phyloP scores from a whole-genome alignment of 331 rosid genomes.

The Quercus phellos region DNA sequence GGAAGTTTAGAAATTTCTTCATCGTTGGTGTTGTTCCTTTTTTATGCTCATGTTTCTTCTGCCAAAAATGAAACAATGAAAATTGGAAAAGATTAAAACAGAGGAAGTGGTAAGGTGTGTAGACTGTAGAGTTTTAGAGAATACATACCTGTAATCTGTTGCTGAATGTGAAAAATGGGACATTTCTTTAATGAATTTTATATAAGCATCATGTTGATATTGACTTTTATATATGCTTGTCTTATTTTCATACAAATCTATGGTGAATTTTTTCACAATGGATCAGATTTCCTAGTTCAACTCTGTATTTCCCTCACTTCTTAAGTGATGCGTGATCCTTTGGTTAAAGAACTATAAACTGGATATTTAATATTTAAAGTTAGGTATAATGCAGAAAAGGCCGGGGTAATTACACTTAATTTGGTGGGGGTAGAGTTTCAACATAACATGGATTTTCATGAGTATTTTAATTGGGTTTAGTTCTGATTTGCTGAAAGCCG shows the following conservation, averaged over 20 bases:
- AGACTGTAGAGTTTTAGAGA: too few species aligned
- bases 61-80: too few species aligned
- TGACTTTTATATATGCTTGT: conserved; percentile 8
- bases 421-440: too few species aligned
- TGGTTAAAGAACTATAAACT: conserved; percentile 9
- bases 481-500: too few species aligned
- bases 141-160: too few species aligned
- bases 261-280: conserved; percentile 11
- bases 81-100: too few species aligned
- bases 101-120: too few species aligned
- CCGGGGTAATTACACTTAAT: too few species aligned
- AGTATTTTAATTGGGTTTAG: too few species aligned
- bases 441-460: too few species aligned
- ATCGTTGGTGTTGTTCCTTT: background rate
- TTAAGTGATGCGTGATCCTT: background rate
- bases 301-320: background rate
- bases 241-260: conserved; percentile 6
- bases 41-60: background rate
- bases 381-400: too few species aligned
- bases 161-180: too few species aligned
- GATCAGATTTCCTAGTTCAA: background rate
- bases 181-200: conserved; percentile 12
- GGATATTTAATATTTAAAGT: conserved; percentile 2
- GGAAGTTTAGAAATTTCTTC: background rate
- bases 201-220: conserved; percentile 58